Base-by-base conservation (phyloP, 352 stramenopile genomes). In the Phytophthora multivora region DNA sequence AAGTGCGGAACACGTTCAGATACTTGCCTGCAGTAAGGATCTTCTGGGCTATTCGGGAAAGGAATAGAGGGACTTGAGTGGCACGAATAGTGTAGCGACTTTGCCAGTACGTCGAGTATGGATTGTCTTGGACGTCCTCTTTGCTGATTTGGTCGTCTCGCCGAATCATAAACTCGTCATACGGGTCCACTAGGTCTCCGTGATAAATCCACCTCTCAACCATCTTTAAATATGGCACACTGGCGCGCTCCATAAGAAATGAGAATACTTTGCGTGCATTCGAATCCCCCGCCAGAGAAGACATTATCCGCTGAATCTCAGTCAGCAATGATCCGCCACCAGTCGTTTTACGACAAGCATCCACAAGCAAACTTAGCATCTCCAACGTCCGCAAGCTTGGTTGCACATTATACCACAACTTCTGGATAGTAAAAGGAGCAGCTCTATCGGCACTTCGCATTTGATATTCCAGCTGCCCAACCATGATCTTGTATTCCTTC, bases 401-500 rank as follows among this genome's bases (percentile, higher is more conserved):
- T 52, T 97, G 92, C 8, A 98, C 73, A 41, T 97, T 89, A 59
- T 96, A 97, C 85, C 95, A 97, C 18, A 98, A 69, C 51, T 95
- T 94, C 39, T 97, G 95, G 26, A 98, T 82, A 2, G 86, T 96
- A 33, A 97, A 86, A 19, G 56, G 28, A 11, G 35, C 51, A 58
- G 43, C 49, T 60, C 57, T 21, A 45, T 64, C 36, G 25, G 53
- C 25, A 50, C 46, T 58, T 36, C 86, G 83, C 67, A 88, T 76
- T 51, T 89, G 80, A 30, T 89, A 75, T 64, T 99, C 93, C 6
- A 99, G 65, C 51, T 97, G 90, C 1, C 82, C 83, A 26, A 98
- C 83, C 67, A 98, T 96, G 33, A 93, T 87, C 39, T 90, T 88
- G 73, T 98, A 98, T 60, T 99, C 93, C 57, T 96, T 91, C 31